Percentiles rank a stretch among this genome's conserved stretches.
Evolutionary conservation across 2,329 filamentous ascomycete species (phyloP).

Genomic region (Beauveria scarabaeidicola): DNA sequence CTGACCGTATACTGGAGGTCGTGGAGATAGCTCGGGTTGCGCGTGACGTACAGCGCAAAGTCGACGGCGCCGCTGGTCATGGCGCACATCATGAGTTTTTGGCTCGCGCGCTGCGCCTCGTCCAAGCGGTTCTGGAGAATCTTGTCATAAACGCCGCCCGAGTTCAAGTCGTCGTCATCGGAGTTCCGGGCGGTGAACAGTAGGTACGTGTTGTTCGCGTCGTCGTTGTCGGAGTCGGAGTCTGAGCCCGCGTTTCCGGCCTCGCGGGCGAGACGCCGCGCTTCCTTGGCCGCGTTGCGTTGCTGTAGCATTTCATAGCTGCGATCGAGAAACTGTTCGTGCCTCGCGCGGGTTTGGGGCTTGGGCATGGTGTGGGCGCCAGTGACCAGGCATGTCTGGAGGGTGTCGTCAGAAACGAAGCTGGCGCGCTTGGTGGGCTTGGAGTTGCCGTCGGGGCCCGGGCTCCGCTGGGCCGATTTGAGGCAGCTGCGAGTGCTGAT

Average conservation of each 20-base stretch:
- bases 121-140: not conserved
- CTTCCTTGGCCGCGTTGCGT: not conserved
- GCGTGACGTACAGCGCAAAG: slow-evolving; percentile 6
- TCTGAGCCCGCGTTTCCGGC: not conserved
- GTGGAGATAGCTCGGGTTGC: not conserved
- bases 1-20: too few relatives aligned
- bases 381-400: not conserved
- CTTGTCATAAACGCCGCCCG: not conserved
- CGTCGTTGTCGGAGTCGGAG: not conserved
- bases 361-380: not conserved
- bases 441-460: not conserved
- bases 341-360: not conserved
- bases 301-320: too few relatives aligned
- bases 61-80: not conserved
- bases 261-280: not conserved
- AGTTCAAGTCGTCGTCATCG: not conserved
- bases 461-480: not conserved
- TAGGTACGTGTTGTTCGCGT: not conserved
- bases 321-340: not conserved
- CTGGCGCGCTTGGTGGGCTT: not conserved
- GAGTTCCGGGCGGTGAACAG: too few relatives aligned
- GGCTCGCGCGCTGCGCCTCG: not conserved
- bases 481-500: slow-evolving; percentile 2
- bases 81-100: not conserved
- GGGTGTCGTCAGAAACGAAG: not conserved